Conservation (phyloP, 306 rosid genomes). For the Cicer judaicum region DNA sequence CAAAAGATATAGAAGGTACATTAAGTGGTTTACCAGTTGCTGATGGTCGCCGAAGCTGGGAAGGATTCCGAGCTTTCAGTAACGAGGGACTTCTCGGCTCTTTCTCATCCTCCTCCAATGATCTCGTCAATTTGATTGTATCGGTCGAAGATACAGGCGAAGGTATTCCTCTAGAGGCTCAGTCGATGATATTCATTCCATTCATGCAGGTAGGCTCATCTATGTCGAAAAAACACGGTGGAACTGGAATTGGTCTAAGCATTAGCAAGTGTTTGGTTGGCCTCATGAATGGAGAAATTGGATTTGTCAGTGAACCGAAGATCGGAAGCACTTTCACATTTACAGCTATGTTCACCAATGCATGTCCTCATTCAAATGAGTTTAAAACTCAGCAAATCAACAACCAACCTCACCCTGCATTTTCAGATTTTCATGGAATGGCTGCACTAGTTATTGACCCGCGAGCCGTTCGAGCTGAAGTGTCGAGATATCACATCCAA, state of each 20-base stretch:
- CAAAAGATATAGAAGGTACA: slow-evolving; percentile 57
- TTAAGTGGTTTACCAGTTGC: slow-evolving; percentile 87
- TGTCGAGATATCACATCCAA: slow-evolving; percentile 86
- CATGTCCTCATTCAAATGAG: slow-evolving; percentile 55
- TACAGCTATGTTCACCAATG: slow-evolving; percentile 76
- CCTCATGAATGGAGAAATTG: slow-evolving; percentile 97
- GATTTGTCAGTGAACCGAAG: slow-evolving; percentile 82
- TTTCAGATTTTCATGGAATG: slow-evolving; percentile 80
- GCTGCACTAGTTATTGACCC: slow-evolving; percentile 74
- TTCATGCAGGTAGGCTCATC: slow-evolving; percentile 97
- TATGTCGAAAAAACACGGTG: slow-evolving; percentile 87
- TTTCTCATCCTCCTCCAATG: slow-evolving; percentile 60
- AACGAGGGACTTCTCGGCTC: slow-evolving; percentile 65
- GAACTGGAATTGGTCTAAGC: slow-evolving; percentile 97
- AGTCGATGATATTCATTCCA: slow-evolving; percentile 80
- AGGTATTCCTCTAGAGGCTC: slow-evolving; percentile 85
- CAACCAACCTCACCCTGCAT: slow-evolving; percentile 61
- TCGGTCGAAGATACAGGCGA: slow-evolving; percentile 99
- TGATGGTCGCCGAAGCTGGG: slow-evolving; percentile 74
- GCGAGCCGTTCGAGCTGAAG: slow-evolving; percentile 75
- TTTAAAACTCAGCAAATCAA: slow-evolving; percentile 57
- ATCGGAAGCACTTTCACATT: slow-evolving; percentile 92
- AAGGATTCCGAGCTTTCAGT: slow-evolving; percentile 60
- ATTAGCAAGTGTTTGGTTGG: slow-evolving; percentile 97
- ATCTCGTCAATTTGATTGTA: slow-evolving; percentile 72